Evolutionary conservation across 2,329 filamentous ascomycete genomes (phyloP).

Genomic region (Cercospora zeina): DNA sequence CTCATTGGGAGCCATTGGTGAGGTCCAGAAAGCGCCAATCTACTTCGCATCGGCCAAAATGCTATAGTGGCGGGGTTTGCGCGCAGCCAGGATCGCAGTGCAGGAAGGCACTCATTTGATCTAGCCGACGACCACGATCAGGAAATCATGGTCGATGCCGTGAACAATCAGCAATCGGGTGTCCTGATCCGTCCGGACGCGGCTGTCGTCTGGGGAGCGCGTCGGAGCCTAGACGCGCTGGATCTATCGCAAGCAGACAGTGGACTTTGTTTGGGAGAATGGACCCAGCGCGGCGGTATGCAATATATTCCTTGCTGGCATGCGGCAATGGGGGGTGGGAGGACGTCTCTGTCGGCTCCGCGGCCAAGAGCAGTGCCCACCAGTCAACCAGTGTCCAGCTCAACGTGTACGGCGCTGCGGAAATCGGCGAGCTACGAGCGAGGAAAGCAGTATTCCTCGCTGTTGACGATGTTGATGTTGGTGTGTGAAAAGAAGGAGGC

Average conservation of each 20-base stretch:
- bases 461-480: not conserved
- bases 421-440: not conserved
- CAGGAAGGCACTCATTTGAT: slow-evolving; percentile 19
- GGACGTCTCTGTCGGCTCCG: slow-evolving; percentile 16
- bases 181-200: slow-evolving; percentile 14
- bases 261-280: slow-evolving; percentile 1
- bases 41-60: not conserved
- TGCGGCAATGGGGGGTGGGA: slow-evolving; percentile 12
- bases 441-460: not conserved
- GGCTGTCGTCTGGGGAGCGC: slow-evolving; percentile 20
- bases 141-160: slow-evolving; percentile 10
- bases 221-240: slow-evolving; percentile 5
- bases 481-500: not conserved
- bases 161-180: slow-evolving; percentile 4
- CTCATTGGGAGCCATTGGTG: slow-evolving; percentile 7
- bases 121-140: slow-evolving; percentile 18
- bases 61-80: not conserved
- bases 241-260: slow-evolving; percentile 19
- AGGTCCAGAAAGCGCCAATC: not conserved
- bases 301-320: slow-evolving; percentile 15
- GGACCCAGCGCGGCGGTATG: slow-evolving; percentile 23
- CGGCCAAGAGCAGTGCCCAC: slow-evolving; percentile 16
- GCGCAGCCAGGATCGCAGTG: not conserved
- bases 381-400: not conserved
- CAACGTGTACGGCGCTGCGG: not conserved